A percentile compares a stretch with the other conserved stretches of the same genome.
phyloP scores from a whole-genome alignment of 2,329 filamentous ascomycete species.

The Aspergillus latus region DNA sequence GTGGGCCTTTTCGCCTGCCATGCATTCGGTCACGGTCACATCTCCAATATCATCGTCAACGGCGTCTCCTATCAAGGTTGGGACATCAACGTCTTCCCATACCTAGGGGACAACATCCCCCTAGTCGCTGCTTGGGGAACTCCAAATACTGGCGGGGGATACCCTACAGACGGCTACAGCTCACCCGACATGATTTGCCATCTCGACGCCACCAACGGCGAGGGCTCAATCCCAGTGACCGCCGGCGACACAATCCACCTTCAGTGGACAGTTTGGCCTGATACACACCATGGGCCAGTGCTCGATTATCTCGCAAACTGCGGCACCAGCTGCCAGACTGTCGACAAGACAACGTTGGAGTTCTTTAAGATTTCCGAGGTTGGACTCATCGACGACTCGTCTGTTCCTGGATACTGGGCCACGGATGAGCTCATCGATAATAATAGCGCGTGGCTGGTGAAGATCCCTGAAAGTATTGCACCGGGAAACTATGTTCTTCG shows the following conservation, averaged over 20 bases:
- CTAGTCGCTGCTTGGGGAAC: conserved; percentile 55
- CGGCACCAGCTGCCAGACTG: conserved; percentile 52
- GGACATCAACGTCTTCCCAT: conserved; percentile 33
- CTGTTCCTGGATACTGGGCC: conserved; percentile 52
- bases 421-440: conserved; percentile 51
- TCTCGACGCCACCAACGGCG: conserved; percentile 51
- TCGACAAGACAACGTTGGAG: conserved; percentile 51
- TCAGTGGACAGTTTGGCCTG: conserved; percentile 65
- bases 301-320: conserved; percentile 62
- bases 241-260: conserved; percentile 59
- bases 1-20: conserved; percentile 1
- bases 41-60: conserved; percentile 23
- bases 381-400: conserved; percentile 49
- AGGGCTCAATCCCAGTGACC: conserved; percentile 53
- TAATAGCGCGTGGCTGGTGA: conserved; percentile 50
- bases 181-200: conserved; percentile 60
- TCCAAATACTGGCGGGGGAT: conserved; percentile 52
- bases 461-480: conserved; percentile 44
- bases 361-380: conserved; percentile 63
- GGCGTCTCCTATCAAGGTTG: conserved; percentile 22
- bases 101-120: conserved; percentile 33
- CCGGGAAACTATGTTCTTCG: conserved; percentile 53
- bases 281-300: conserved; percentile 61
- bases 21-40: conserved; percentile 15
- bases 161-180: conserved; percentile 42